Base-by-base conservation (phyloP, 805 yeast species). In the Citeromyces matritensis region DNA sequence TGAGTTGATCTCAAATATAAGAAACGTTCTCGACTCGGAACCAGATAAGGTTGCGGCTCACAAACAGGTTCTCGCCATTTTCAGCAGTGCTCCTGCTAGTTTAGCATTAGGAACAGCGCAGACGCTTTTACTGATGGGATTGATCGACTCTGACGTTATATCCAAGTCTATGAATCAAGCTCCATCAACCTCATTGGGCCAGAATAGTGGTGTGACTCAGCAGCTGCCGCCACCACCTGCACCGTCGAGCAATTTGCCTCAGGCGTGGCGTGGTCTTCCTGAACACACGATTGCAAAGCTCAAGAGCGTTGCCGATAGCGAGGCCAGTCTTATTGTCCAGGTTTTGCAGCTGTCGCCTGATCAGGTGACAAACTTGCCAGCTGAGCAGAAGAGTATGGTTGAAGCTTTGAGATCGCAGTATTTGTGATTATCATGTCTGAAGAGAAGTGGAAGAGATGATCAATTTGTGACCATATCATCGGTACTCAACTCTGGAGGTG, bases 81-180 rank as follows among this genome's bases (percentile, higher is more conserved):
- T n/a, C n/a, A n/a, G n/a, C n/a, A n/a, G n/a, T n/a, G n/a, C n/a
- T n/a, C n/a, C n/a, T n/a, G n/a, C n/a, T n/a, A n/a, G n/a, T n/a
- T n/a, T n/a, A n/a, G n/a, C n/a, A n/a, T n/a, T n/a, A n/a, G n/a
- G n/a, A n/a, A n/a, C n/a, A n/a, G n/a, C n/a, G n/a, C 91, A 80
- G 47, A 80, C 85, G 2, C 56, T 80, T 38, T 53, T 80, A 12
- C 58, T 78, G 30, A 79, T 80, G 86, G 93, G 91, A 1, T 62
- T 80, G 27, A 69, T 80, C 14, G 81, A 78, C 46, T 60, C 64
- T 25, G 73, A 69, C 29, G 78, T 75, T n/a, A 70, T 79, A n/a
- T 61, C 63, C 24, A 69, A 72, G 37, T 69, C 81, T 10, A 43
- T 48, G 51, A 23, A 15, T 4, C 60, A 14, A 40, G 44, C 40